Evolutionary conservation across 352 stramenopile genomes (phyloP), one percentile per base, ranked within the genome.

Genomic region (Phytopythium vexans): DNA sequence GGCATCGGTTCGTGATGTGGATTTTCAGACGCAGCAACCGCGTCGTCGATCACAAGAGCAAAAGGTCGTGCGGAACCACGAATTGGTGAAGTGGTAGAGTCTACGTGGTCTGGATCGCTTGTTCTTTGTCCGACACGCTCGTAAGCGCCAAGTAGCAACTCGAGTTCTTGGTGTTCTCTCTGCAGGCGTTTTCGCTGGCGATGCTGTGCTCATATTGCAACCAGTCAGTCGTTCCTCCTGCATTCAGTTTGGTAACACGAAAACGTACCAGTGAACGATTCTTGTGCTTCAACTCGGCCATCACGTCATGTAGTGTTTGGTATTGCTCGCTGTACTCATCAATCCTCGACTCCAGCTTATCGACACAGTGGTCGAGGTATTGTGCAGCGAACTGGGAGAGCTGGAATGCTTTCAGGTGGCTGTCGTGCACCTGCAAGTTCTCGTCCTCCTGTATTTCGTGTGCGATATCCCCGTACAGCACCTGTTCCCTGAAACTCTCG

Each of bases 281-380:
- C 21, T 58, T 56, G 3, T 50, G 53, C 8, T 60, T 35, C 14
- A 84, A 55, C 8, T 60, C 44, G 1, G 42, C 15, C 41, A 50
- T 48, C 1, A 47, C 68, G 10, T 60, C 45, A 12, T 16, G 6
- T 15, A 82, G 41, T 3, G 38, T 41, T 11, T 60, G 37, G 35
- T 71, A 65, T 31, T 82, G 68, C 0, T 68, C 52, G 11, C 57
- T 64, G 47, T 91, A 89, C 0, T 70, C 60, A 32, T 79, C 45
- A 12, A 66, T 53, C 0, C 82, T 65, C 14, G 52, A 16, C 0
- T 64, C 54, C 6, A 92, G 58, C 4, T 58, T 68, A 21, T 71
- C 47, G 1, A 88, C 65, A 38, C 82, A 92, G 15, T 85, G 68
- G 14, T 77, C 66, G 2, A 92, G 54, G 57, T 92, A 92, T 54